phyloP scores from a whole-genome alignment of 768 basidiomycete genomes.

The Amylocystis lapponica region DNA sequence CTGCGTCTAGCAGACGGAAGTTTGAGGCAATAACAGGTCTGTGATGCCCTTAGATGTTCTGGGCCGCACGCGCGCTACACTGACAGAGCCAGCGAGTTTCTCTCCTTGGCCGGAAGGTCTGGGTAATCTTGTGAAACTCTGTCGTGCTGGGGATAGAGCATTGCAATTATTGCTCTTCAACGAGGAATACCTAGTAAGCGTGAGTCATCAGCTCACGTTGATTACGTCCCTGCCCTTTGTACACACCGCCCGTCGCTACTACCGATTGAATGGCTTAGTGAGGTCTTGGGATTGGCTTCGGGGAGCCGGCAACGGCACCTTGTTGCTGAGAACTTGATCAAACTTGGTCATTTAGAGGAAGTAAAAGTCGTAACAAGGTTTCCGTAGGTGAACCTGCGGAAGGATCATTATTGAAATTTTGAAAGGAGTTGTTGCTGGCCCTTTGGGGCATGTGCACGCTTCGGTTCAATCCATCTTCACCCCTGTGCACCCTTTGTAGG shows the following conservation, averaged over 20 bases:
- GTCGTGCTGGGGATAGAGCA: slow-evolving; percentile 85
- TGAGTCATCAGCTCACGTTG: slow-evolving; percentile 85
- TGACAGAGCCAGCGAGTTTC: slow-evolving; percentile 84
- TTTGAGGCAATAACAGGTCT: slow-evolving; percentile 91
- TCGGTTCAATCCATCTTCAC: slow-evolving; percentile 32
- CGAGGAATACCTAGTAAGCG: slow-evolving; percentile 87
- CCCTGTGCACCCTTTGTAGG: slow-evolving; percentile 39
- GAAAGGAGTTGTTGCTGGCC: slow-evolving; percentile 16
- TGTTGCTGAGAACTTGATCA: slow-evolving; percentile 54
- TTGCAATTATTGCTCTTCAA: slow-evolving; percentile 92
- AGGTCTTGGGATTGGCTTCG: slow-evolving; percentile 76
- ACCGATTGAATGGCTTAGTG: slow-evolving; percentile 90
- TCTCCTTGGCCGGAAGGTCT: slow-evolving; percentile 72
- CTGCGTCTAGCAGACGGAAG: slow-evolving; percentile 75
- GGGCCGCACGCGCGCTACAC: slow-evolving; percentile 85
- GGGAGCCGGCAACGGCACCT: slow-evolving; percentile 47
- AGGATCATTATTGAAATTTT: slow-evolving; percentile 58
- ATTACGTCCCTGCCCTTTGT: slow-evolving; percentile 90
- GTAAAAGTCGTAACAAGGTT: slow-evolving; percentile 81
- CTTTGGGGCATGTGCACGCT: slow-evolving; percentile 25
- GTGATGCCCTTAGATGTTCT: slow-evolving; percentile 90
- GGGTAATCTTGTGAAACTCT: slow-evolving; percentile 77
- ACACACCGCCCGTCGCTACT: slow-evolving; percentile 89
- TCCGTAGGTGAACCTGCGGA: slow-evolving; percentile 80
- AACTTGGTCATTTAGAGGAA: slow-evolving; percentile 84